Conservation (phyloP, 2,329 filamentous ascomycete species). For the Phoma sp. region DNA sequence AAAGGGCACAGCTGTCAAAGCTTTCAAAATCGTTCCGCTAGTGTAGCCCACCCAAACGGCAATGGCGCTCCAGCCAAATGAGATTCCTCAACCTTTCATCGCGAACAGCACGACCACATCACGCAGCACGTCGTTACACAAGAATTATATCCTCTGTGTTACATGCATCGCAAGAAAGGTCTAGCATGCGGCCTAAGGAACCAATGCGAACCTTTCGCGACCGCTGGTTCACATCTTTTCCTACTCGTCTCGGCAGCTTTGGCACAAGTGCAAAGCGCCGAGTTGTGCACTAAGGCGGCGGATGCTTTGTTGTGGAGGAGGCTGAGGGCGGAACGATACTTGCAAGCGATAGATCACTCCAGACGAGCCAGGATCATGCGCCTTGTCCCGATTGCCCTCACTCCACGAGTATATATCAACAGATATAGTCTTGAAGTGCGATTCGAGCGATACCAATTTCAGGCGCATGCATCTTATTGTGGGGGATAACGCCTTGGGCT, state of each 20-base stretch:
- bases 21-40: slow-evolving; percentile 7
- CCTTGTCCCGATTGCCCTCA: not conserved
- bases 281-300: not conserved
- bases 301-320: not conserved
- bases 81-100: not conserved
- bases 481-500: not conserved
- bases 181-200: not conserved
- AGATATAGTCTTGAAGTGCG: not conserved
- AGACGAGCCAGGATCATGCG: not conserved
- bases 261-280: not conserved
- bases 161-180: not conserved
- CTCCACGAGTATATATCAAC: no score
- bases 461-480: not conserved
- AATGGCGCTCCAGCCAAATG: slow-evolving; percentile 1
- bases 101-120: not conserved
- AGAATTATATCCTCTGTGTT: not conserved
- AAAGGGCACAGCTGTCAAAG: slow-evolving; percentile 8
- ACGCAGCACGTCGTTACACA: not conserved
- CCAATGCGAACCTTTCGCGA: not conserved
- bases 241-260: slow-evolving; percentile 1
- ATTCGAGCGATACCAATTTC: not conserved
- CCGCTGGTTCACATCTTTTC: not conserved
- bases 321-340: not conserved
- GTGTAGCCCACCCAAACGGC: slow-evolving; percentile 1
- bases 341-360: not conserved